Percentiles rank a stretch among this genome's conserved stretches.
Conservation (phyloP, 1,284 basidiomycete genomes). For the Puccinia horiana region DNA sequence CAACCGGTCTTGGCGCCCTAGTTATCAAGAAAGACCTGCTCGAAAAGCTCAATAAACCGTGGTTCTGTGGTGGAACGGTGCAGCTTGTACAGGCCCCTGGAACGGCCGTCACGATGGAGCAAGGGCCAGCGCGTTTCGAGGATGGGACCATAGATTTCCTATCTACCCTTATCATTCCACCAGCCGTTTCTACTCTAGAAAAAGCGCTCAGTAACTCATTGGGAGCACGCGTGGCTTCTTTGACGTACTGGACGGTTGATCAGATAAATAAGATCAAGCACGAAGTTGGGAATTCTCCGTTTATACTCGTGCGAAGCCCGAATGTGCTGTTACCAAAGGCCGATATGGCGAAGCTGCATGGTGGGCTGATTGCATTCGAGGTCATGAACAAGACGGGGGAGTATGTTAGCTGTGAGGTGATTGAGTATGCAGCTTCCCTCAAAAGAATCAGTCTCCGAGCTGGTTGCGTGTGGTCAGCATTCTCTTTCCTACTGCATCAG, state of each 20-base stretch:
- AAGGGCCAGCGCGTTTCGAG: slow-evolving; percentile 52
- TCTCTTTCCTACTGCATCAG: background rate
- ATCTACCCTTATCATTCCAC: slow-evolving; percentile 32
- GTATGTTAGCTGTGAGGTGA: slow-evolving; percentile 43
- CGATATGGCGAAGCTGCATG: slow-evolving; percentile 35
- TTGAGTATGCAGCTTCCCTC: slow-evolving; percentile 44
- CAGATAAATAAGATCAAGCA: slow-evolving; percentile 31
- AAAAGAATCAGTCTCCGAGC: slow-evolving; percentile 34
- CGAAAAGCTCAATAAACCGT: slow-evolving; percentile 64
- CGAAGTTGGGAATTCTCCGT: slow-evolving; percentile 9
- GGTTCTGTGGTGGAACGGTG: slow-evolving; percentile 81
- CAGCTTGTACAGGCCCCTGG: slow-evolving; percentile 77
- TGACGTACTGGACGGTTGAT: slow-evolving; percentile 38
- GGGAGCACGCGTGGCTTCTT: slow-evolving; percentile 21
- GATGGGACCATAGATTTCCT: slow-evolving; percentile 42
- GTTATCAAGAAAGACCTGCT: slow-evolving; percentile 70
- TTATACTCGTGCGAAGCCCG: slow-evolving; percentile 33
- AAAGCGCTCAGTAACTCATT: slow-evolving; percentile 18
- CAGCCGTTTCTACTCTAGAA: slow-evolving; percentile 11
- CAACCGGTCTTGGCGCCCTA: slow-evolving; percentile 78
- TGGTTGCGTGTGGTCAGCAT: slow-evolving; percentile 41
- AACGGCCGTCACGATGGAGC: slow-evolving; percentile 66
- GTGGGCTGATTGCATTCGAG: slow-evolving; percentile 36
- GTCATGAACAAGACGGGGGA: slow-evolving; percentile 16
- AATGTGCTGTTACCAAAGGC: slow-evolving; percentile 24